These are phyloP conservation scores for Lavandula angustifolia DNA, from an alignment of 257 asterid genomes.

Conservation along the genomic window DNA sequence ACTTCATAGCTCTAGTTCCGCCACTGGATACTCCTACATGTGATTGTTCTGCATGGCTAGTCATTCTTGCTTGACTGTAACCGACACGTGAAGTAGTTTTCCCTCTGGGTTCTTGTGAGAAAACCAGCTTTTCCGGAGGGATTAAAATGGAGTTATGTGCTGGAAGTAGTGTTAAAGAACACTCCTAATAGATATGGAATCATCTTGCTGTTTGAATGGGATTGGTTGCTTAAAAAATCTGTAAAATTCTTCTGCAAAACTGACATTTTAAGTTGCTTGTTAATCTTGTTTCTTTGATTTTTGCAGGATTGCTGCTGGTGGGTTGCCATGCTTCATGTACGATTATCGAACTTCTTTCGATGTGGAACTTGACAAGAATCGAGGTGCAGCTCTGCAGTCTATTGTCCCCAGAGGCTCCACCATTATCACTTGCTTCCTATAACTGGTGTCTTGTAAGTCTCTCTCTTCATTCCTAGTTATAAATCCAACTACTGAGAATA, in stretches of 20 bases:
- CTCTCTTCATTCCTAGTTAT: constrained; percentile 16
- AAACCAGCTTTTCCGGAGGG: constrained; percentile 17
- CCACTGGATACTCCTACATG: too few species aligned
- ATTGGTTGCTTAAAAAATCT: constrained; percentile 8
- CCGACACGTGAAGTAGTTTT: constrained; percentile 12
- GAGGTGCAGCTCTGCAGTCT: constrained; percentile 92
- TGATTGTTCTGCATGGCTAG: background rate
- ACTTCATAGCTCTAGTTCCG: too few species aligned
- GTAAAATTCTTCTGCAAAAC: background rate
- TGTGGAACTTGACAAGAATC: constrained; percentile 98
- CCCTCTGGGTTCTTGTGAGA: background rate
- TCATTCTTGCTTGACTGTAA: background rate
- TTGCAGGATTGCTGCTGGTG: constrained; percentile 65
- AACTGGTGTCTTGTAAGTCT: constrained; percentile 95
- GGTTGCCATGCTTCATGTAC: constrained; percentile 69
- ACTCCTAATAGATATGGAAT: constrained; percentile 3
- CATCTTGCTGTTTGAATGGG: background rate
- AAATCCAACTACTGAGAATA: too few species aligned
- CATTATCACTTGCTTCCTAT: constrained; percentile 79
- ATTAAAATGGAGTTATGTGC: constrained; percentile 14
- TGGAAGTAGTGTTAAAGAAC: background rate
- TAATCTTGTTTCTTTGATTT: constrained; percentile 19
- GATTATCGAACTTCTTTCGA: constrained; percentile 75
- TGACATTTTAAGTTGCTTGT: background rate
- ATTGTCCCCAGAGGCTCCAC: constrained; percentile 96